Conservation (phyloP, 176 grass and related monocot genomes). For the Echinochloa phyllopogon region DNA sequence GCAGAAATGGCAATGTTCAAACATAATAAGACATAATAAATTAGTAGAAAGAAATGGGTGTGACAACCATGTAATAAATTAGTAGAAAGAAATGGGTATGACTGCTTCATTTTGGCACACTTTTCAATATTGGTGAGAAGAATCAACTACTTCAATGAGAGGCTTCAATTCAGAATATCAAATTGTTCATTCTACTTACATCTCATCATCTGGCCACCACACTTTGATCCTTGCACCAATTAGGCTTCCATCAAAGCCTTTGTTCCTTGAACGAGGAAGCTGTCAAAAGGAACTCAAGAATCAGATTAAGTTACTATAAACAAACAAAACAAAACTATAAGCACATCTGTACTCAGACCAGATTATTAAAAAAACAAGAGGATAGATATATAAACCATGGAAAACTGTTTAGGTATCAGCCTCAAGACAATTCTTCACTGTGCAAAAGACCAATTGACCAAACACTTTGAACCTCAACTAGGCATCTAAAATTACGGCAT, state of each 20-base stretch:
- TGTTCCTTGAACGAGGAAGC: constrained; percentile 65
- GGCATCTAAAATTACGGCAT: neutral
- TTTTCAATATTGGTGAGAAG: neutral
- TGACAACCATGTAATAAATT: neutral
- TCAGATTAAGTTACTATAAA: constrained; percentile 25
- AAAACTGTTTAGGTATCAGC: neutral
- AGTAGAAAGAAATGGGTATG: neutral
- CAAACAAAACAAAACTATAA: constrained; percentile 7
- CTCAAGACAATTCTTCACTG: neutral
- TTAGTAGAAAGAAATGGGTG: neutral
- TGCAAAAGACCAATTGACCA: neutral
- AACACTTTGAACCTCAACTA: neutral
- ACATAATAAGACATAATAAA: constrained; percentile 21
- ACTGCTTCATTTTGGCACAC: neutral
- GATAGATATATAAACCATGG: neutral
- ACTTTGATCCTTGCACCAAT: constrained; percentile 85
- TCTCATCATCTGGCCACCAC: constrained; percentile 95
- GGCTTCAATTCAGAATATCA: neutral
- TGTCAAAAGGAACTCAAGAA: constrained; percentile 43
- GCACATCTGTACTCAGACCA: constrained; percentile 4
- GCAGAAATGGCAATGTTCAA: neutral
- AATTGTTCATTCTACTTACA: constrained; percentile 60
- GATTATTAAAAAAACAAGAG: constrained; percentile 1
- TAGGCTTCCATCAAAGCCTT: constrained; percentile 66
- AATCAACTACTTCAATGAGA: constrained; percentile 1